These are phyloP conservation scores for Omphalotus guepiniiformis DNA, from an alignment of 768 basidiomycete genomes.

Conservation along the genomic window DNA sequence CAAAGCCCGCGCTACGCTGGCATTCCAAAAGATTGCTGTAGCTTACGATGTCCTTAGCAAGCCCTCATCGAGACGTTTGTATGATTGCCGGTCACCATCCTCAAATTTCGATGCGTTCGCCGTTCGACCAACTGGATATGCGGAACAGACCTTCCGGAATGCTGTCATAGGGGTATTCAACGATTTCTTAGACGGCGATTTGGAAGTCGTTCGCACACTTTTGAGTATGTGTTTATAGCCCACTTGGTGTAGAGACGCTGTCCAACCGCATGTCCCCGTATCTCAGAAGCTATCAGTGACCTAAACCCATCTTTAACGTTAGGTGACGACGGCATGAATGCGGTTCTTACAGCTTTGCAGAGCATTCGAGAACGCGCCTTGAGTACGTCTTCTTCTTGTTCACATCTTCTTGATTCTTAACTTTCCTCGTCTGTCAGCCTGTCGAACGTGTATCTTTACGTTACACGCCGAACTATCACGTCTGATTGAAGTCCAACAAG, in stretches of 20 bases:
- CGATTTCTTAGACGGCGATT: slow-evolving; percentile 82
- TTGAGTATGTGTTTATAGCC: slow-evolving; percentile 48
- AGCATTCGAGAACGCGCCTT: slow-evolving; percentile 71
- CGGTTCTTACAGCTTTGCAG: slow-evolving; percentile 66
- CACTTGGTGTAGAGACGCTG: neutral
- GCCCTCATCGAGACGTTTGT: slow-evolving; percentile 60
- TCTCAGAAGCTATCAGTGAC: slow-evolving; percentile 68
- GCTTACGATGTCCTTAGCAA: slow-evolving; percentile 80
- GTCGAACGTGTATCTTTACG: slow-evolving; percentile 71
- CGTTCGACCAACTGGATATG: slow-evolving; percentile 47
- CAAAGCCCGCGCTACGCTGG: slow-evolving; percentile 72
- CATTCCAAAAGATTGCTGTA: slow-evolving; percentile 83
- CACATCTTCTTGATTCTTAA: slow-evolving; percentile 1
- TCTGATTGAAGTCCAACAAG: slow-evolving; percentile 77
- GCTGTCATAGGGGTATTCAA: slow-evolving; percentile 73
- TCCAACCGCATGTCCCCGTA: neutral
- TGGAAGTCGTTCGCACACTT: slow-evolving; percentile 77
- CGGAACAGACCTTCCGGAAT: slow-evolving; percentile 76
- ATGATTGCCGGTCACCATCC: slow-evolving; percentile 54
- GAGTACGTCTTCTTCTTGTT: slow-evolving; percentile 39
- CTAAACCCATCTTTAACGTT: slow-evolving; percentile 75
- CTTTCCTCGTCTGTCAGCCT: slow-evolving; percentile 39
- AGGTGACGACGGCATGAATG: slow-evolving; percentile 75
- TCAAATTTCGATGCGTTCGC: slow-evolving; percentile 52
- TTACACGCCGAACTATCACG: slow-evolving; percentile 70